Percentiles rank a stretch among this genome's conserved stretches.
These are phyloP conservation scores for Abrus precatorius DNA, from an alignment of 306 rosid species.

Conservation along the genomic window DNA sequence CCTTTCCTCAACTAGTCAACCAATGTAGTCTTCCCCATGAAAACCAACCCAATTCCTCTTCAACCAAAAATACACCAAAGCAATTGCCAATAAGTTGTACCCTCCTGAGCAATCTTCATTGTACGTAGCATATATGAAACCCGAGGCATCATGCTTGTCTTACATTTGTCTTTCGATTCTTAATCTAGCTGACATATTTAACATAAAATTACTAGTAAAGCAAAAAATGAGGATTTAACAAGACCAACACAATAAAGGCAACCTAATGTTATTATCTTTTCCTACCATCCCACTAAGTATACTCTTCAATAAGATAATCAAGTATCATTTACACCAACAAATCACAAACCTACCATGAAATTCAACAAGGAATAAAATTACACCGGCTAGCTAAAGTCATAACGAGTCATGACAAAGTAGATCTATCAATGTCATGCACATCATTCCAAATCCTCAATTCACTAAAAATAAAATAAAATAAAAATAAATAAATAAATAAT, in stretches of 20 bases:
- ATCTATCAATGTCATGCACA: slow-evolving; percentile 31
- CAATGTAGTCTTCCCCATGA: slow-evolving; percentile 11
- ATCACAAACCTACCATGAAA: slow-evolving; percentile 34
- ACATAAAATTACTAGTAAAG: slow-evolving; percentile 2
- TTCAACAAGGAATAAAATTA: slow-evolving; percentile 10
- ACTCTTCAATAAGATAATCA: background rate
- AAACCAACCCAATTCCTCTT: slow-evolving; percentile 30
- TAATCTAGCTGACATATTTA: slow-evolving; percentile 11
- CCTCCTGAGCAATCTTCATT: slow-evolving; percentile 34
- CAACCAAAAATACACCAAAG: slow-evolving; percentile 25
- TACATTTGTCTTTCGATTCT: slow-evolving; percentile 35
- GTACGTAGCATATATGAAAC: background rate
- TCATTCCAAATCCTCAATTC: slow-evolving; percentile 41
- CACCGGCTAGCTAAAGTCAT: slow-evolving; percentile 18
- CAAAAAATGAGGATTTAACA: slow-evolving; percentile 17
- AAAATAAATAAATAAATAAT: too few relatives aligned
- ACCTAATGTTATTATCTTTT: background rate
- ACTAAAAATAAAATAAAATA: slow-evolving; percentile 4
- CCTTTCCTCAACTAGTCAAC: background rate
- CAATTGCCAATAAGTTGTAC: background rate
- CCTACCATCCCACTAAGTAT: slow-evolving; percentile 3
- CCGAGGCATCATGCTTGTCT: background rate
- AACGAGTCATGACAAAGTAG: slow-evolving; percentile 18
- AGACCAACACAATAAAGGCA: slow-evolving; percentile 8
- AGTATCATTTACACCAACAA: slow-evolving; percentile 25